Conservation (phyloP, 176 grass and related monocot genomes). For the Eremochloa ophiuroides region DNA sequence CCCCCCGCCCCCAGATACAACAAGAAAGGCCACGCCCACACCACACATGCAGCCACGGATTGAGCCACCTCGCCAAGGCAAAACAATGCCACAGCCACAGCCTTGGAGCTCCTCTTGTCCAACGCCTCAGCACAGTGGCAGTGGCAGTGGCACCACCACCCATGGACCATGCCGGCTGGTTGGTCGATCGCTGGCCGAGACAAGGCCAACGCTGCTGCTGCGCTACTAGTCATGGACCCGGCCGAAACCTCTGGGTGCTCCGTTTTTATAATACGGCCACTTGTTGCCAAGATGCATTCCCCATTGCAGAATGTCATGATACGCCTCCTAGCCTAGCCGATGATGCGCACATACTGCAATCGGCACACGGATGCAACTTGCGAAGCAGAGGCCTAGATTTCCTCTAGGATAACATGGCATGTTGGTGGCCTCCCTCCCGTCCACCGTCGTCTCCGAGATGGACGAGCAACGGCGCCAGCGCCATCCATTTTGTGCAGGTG, state of each 20-base stretch:
- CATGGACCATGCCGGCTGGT: conserved; percentile 26
- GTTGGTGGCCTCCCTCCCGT: neutral
- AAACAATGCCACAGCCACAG: conserved; percentile 22
- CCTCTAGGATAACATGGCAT: conserved; percentile 44
- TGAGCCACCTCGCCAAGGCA: conserved; percentile 29
- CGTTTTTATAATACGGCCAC: conserved; percentile 16
- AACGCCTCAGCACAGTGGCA: neutral
- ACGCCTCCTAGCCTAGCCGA: neutral
- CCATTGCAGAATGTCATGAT: neutral
- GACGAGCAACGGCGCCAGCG: neutral
- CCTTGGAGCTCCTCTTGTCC: conserved; percentile 21
- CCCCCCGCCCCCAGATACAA: neutral
- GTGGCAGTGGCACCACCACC: neutral
- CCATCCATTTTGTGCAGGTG: conserved; percentile 16
- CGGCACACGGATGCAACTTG: conserved; percentile 27
- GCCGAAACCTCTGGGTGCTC: conserved; percentile 6
- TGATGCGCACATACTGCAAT: neutral
- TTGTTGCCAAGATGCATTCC: conserved; percentile 18
- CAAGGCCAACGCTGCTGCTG: neutral
- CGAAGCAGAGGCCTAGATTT: conserved; percentile 34
- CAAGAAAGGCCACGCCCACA: conserved; percentile 1
- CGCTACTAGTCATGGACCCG: conserved; percentile 21
- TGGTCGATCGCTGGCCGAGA: conserved; percentile 7
- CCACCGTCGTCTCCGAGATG: neutral
- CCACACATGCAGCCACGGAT: conserved; percentile 4